Evolutionary conservation across 257 asterid species (phyloP).

Genomic region (Solanum pinnatisectum): DNA sequence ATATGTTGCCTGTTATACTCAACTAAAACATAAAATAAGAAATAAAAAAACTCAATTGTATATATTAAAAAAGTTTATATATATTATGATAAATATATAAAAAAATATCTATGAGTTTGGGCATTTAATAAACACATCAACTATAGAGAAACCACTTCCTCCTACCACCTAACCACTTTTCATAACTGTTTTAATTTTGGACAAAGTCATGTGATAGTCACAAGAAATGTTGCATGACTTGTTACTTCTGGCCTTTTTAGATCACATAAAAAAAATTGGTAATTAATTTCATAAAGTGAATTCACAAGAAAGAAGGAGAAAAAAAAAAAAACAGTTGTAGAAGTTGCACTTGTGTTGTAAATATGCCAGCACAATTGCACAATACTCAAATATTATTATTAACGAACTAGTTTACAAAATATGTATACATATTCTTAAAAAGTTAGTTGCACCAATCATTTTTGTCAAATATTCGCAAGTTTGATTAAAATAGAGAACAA

Average conservation of each 20-base stretch:
- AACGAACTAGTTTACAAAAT: neutral
- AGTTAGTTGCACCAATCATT: neutral
- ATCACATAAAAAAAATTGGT: neutral
- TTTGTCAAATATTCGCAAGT: no score
- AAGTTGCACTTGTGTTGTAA: neutral
- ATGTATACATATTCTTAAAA: no score
- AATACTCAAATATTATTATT: neutral
- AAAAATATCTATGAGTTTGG: neutral
- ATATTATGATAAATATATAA: neutral
- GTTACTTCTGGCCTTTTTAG: neutral
- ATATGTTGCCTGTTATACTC: neutral
- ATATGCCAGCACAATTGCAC: neutral
- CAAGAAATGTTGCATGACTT: slow-evolving; percentile 1
- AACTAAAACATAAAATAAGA: neutral
- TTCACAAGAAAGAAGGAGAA: neutral
- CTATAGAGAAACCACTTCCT: neutral
- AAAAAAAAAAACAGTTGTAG: neutral
- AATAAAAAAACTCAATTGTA: neutral
- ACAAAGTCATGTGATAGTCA: slow-evolving; percentile 1
- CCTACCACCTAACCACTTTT: neutral
- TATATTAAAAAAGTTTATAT: neutral
- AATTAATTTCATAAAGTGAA: neutral
- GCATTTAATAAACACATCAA: neutral
- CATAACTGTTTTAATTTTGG: neutral
- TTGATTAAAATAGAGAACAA: neutral